Percentiles rank a stretch among this genome's conserved stretches.
Conservation (phyloP, 371 early-diverging fungal genomes). For the Mortierella sp. region DNA sequence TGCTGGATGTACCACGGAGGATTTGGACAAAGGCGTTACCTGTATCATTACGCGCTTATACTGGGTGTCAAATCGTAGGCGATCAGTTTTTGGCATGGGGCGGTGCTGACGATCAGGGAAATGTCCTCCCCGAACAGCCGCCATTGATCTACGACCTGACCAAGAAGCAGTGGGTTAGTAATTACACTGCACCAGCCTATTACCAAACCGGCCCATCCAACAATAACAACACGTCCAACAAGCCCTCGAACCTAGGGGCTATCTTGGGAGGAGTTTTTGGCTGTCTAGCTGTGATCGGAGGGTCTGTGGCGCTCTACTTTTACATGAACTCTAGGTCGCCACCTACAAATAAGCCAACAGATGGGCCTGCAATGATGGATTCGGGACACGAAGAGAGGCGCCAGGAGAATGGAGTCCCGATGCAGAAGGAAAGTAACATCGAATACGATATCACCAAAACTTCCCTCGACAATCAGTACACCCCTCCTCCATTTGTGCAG, state of each 20-base stretch:
- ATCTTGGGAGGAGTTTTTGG: constrained; percentile 19
- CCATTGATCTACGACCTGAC: constrained; percentile 23
- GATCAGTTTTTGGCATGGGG: constrained; percentile 41
- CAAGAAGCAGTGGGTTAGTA: constrained; percentile 5
- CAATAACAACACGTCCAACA: neutral
- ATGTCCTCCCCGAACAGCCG: neutral
- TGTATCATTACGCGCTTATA: constrained; percentile 11
- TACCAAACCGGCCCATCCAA: neutral
- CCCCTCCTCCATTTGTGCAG: no score
- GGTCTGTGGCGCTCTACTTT: no score
- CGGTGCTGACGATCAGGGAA: constrained; percentile 11
- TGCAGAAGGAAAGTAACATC: no score
- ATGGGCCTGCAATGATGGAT: no score
- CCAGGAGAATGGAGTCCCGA: no score
- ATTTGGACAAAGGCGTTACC: constrained; percentile 14
- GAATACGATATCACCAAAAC: no score
- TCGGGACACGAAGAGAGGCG: no score
- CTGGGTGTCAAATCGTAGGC: constrained; percentile 26
- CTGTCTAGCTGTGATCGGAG: neutral
- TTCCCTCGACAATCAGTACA: no score
- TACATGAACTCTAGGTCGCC: no score
- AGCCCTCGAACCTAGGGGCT: constrained; percentile 3
- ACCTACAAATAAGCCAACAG: no score
- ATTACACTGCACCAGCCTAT: constrained; percentile 11
- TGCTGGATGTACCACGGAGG: constrained; percentile 9